These are phyloP conservation scores for sorghum (Sorghum bicolor) DNA, from an alignment of 176 grass and related monocot genomes.

Conservation along the genomic window Sorghum_bicolor_NCBIv3 NC_012871.2:76728001-76728500, in stretches of 20 bases:
- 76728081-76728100: background rate
- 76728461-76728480: background rate
- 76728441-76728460: background rate
- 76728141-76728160: background rate
- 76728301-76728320: constrained; percentile 1
- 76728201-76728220: background rate
- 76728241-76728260: background rate
- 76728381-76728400: background rate
- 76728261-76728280: background rate
- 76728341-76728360: background rate
- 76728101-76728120: constrained; percentile 6
- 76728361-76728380: background rate
- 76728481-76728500: background rate
- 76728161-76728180: background rate
- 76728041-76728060: background rate
- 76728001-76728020: background rate
- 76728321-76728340: background rate
- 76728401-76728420: background rate
- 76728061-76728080: background rate
- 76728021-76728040: background rate
- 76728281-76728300: background rate
- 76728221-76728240: background rate
- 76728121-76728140: background rate
- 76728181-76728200: background rate
- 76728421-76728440: background rate